Percentiles rank a stretch among this genome's conserved stretches.
These are phyloP conservation scores for Penicillium griseofulvum DNA, from an alignment of 2,329 filamentous ascomycete species.

Conservation along the genomic window DNA sequence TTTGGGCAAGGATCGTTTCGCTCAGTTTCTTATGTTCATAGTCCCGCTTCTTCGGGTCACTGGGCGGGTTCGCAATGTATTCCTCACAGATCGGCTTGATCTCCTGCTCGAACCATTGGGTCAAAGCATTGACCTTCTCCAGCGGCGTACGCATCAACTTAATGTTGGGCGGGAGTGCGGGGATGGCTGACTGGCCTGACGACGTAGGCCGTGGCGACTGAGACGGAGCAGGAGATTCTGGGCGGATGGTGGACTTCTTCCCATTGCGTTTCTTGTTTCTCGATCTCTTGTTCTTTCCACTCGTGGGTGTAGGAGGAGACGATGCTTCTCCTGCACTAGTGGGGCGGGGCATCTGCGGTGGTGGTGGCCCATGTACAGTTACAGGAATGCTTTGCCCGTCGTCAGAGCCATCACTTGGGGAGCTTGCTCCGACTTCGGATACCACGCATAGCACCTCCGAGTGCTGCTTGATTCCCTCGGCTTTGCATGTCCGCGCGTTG, in stretches of 20 bases:
- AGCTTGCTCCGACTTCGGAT: conserved; percentile 37
- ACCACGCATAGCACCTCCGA: conserved; percentile 49
- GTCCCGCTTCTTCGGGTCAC: conserved; percentile 39
- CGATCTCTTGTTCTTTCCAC: conserved; percentile 21
- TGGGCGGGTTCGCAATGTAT: conserved; percentile 41
- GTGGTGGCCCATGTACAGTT: background rate
- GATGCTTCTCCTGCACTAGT: conserved; percentile 22
- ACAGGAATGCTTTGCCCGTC: conserved; percentile 14
- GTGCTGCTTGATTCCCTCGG: conserved; percentile 49
- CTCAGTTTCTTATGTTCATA: conserved; percentile 46
- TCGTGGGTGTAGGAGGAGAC: conserved; percentile 10
- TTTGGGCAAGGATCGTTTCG: conserved; percentile 45
- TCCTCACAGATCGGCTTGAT: conserved; percentile 40
- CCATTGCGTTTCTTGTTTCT: conserved; percentile 29
- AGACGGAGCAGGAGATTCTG: conserved; percentile 18
- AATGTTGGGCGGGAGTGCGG: conserved; percentile 36
- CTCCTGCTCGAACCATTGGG: conserved; percentile 36
- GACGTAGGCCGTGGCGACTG: conserved; percentile 15
- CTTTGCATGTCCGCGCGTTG: conserved; percentile 39
- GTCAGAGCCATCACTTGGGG: conserved; percentile 34
- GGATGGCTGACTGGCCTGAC: conserved; percentile 16
- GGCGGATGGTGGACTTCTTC: conserved; percentile 10
- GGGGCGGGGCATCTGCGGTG: conserved; percentile 5
- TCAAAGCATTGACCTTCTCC: conserved; percentile 41
- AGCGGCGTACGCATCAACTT: conserved; percentile 31